Evolutionary conservation across 495 filamentous ascomycete genomes (phyloP), one percentile per base, ranked within the genome.

Genomic region (Penicillium salamii): DNA sequence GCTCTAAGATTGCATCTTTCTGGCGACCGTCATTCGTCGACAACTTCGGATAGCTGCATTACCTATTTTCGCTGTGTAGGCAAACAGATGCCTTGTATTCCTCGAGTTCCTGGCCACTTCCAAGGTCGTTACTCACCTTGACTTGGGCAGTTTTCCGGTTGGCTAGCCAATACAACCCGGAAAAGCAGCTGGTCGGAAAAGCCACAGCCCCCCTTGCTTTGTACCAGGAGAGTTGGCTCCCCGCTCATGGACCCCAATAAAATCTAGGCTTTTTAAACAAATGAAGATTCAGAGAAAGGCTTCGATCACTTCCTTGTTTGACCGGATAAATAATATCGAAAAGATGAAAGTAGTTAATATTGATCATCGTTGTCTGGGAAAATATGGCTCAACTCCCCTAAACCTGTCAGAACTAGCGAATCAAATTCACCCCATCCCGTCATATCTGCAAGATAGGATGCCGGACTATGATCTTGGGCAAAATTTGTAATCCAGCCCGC

Each of bases 361-460:
- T 23, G 15, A 39, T 18, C 18, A 39, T 9, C 13, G n/a, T 21
- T 21, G 18, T 23, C 35, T n/a, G 45, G 35, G 15, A 48, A 40
- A 7, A 48, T 12, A 18, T 48, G 45, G 7, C 40, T 33, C 11
- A 34, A 32, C 14, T 41, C 53, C 12, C 53, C 48, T 2, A 48
- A 13, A 1, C 43, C 48, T 0, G 43, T 43, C 14, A 56, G 12
- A 26, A 39, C 49, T 11, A 66, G 28, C 5, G 59, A 66, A 49
- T 68, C 66, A 31, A 58, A 57, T 7, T 58, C 66, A 36, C 69
- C 66, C 53, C 52, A 58, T 33, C 49, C 47, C 34, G 57, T 40
- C 15, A 61, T 21, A 21, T 57, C 52, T 13, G 47, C 46, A 44
- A 53, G 38, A 31, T 52, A 58, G 0, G 50, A 50, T n/a, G 41